These are phyloP conservation scores for Pichia cabralensis DNA, from an alignment of 805 yeast species.

Conservation along the genomic window DNA sequence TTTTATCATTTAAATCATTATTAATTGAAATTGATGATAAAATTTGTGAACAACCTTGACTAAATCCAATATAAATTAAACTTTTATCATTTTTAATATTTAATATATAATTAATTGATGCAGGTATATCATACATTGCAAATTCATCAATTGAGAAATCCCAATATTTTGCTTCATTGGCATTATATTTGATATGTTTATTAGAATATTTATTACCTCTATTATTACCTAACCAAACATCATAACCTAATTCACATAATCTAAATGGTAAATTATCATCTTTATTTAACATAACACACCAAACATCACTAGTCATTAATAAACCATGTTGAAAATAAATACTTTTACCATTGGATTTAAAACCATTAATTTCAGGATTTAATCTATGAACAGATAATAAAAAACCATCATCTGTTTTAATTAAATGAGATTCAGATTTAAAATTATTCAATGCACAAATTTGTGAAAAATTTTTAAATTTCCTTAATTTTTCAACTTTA, in stretches of 20 bases:
- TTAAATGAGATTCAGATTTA: constrained; percentile 64
- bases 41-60: constrained; percentile 94
- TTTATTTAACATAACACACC: constrained; percentile 31
- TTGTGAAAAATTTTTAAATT: constrained; percentile 46
- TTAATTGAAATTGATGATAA: constrained; percentile 73
- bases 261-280: constrained; percentile 58
- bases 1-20: constrained; percentile 52
- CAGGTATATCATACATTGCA: constrained; percentile 85
- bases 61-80: constrained; percentile 76
- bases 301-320: constrained; percentile 78
- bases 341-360: constrained; percentile 33
- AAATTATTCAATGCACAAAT: constrained; percentile 65
- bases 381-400: constrained; percentile 67
- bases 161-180: constrained; percentile 56
- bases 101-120: constrained; percentile 67
- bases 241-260: constrained; percentile 74
- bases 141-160: constrained; percentile 88
- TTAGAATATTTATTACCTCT: constrained; percentile 89
- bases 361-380: constrained; percentile 26
- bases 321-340: constrained; percentile 89
- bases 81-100: constrained; percentile 32
- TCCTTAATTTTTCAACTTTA: constrained; percentile 29
- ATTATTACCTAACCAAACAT: constrained; percentile 91
- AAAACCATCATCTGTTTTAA: constrained; percentile 69
- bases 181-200: constrained; percentile 47